Conservation (phyloP, 2,329 filamentous ascomycete species). For the Fusarium dimerum region DNA sequence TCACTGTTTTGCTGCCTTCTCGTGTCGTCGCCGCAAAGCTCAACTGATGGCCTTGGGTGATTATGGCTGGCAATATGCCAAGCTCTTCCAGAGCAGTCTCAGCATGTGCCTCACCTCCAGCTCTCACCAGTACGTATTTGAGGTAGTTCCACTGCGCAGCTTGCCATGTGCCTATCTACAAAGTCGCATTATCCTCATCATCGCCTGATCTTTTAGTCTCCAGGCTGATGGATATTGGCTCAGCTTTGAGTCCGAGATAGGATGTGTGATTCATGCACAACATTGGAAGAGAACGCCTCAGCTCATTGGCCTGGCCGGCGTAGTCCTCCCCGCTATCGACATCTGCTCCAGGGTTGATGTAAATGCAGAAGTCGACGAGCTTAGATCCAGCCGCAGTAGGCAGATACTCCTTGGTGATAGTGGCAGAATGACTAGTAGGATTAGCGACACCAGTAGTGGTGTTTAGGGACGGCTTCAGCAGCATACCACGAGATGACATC, state of each 20-base stretch:
- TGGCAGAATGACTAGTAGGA: slow-evolving; percentile 1
- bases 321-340: neutral
- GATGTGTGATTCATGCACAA: neutral
- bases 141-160: neutral
- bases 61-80: neutral
- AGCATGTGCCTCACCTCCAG: neutral
- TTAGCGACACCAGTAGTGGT: neutral
- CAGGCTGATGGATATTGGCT: neutral
- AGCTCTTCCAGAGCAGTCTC: neutral
- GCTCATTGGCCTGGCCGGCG: neutral
- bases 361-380: slow-evolving; percentile 1
- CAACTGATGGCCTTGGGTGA: neutral
- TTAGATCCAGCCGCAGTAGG: neutral
- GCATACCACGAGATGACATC: neutral
- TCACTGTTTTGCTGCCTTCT: neutral
- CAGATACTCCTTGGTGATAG: neutral
- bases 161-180: neutral
- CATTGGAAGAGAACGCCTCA: neutral
- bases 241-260: neutral
- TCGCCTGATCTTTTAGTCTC: neutral
- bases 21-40: slow-evolving; percentile 1
- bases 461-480: neutral
- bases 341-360: slow-evolving; percentile 1
- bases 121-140: neutral
- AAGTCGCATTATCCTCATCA: neutral